Percentiles rank a stretch among this genome's conserved stretches.
These are phyloP conservation scores for Amoeboaphelidium occidentale DNA, from an alignment of 371 early-diverging fungal species.

Conservation along the genomic window DNA sequence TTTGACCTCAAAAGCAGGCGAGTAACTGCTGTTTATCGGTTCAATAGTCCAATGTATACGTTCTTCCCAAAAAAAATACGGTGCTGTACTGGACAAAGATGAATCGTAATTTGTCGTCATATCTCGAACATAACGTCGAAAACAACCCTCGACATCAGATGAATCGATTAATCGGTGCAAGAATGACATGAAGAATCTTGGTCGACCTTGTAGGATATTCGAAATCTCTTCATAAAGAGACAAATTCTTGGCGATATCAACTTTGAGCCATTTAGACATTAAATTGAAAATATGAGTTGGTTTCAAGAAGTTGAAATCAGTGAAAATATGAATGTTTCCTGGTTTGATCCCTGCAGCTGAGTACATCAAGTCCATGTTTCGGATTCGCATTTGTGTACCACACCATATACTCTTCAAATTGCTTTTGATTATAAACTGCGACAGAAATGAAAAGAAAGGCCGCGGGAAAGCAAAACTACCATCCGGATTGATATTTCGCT, in stretches of 20 bases:
- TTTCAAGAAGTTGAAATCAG: constrained; percentile 3
- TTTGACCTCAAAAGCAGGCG: too few relatives aligned
- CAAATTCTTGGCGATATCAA: constrained; percentile 1
- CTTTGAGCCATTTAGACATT: too few relatives aligned
- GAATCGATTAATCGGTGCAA: constrained; percentile 1
- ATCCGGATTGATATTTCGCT: constrained; percentile 3
- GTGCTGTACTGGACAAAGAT: too few relatives aligned
- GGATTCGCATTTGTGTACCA: constrained; percentile 8
- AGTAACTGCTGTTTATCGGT: too few relatives aligned
- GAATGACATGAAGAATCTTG: constrained; percentile 4
- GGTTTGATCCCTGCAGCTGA: constrained; percentile 5
- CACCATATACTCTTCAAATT: constrained; percentile 6
- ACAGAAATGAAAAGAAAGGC: constrained; percentile 6
- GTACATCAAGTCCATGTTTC: constrained; percentile 5
- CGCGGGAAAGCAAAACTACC: constrained; percentile 2
- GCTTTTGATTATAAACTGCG: constrained; percentile 1
- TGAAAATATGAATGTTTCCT: constrained; percentile 4
- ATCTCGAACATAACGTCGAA: too few relatives aligned
- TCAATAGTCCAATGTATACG: too few relatives aligned
- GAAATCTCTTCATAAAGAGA: constrained; percentile 4
- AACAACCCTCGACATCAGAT: not conserved
- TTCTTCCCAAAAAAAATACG: too few relatives aligned
- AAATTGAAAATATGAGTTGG: constrained; percentile 1
- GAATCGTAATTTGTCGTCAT: too few relatives aligned
- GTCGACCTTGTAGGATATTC: constrained; percentile 5